Percentiles rank a stretch among this genome's conserved stretches.
phyloP scores from a whole-genome alignment of 2,329 filamentous ascomycete species.

The Ploettnerulaceae sp. region DNA sequence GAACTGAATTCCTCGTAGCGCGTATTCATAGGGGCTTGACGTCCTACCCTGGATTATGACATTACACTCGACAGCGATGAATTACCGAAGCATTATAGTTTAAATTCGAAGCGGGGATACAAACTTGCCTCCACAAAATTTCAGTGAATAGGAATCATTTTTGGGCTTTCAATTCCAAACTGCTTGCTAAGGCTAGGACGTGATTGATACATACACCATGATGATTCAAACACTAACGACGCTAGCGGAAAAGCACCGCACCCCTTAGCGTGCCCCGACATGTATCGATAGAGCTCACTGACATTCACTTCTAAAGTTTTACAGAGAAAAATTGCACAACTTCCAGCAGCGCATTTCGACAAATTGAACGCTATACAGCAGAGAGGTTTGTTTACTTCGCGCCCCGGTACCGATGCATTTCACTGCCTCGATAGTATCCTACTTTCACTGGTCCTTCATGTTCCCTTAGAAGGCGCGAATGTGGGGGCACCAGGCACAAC shows the following conservation, averaged over 20 bases:
- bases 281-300: slow-evolving; percentile 9
- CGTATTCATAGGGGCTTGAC: no score
- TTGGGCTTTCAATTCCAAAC: background rate
- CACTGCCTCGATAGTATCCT: slow-evolving; percentile 30
- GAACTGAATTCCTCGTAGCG: no score
- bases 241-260: slow-evolving; percentile 3
- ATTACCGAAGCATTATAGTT: no score
- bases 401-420: slow-evolving; percentile 35
- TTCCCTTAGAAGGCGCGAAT: slow-evolving; percentile 34
- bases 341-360: slow-evolving; percentile 1
- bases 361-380: slow-evolving; percentile 14
- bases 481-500: slow-evolving; percentile 33
- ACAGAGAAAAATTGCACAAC: slow-evolving; percentile 1
- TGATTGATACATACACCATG: background rate
- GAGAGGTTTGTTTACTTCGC: slow-evolving; percentile 10
- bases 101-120: no score
- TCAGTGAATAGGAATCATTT: background rate
- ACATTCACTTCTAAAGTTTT: slow-evolving; percentile 9
- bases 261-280: background rate
- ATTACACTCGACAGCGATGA: no score
- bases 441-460: slow-evolving; percentile 32
- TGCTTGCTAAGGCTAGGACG: background rate
- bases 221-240: background rate
- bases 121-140: no score
- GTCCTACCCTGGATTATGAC: no score